Base-by-base conservation (phyloP, 2,329 filamentous ascomycete species). In the Scytalidium lignicola region DNA sequence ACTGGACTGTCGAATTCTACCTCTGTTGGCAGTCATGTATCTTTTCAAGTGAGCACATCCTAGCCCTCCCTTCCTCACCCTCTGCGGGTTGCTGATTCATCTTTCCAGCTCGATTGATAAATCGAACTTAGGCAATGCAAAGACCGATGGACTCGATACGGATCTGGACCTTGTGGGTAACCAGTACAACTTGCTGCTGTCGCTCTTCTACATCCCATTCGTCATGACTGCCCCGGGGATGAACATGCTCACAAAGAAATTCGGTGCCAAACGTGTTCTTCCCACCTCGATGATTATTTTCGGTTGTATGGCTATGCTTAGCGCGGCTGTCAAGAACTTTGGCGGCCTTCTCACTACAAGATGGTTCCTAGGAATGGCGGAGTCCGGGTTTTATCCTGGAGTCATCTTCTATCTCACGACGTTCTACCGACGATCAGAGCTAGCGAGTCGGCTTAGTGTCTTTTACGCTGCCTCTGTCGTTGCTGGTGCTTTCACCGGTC, bases 201-300 rank as follows among this genome's bases (percentile, higher is more conserved):
- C 71, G 41, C 76, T 84, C 51, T 85, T 85, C 67, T 84, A 79
- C 61, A 67, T 84, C 8, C 81, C 80, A 0, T 83, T 82, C 56
- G 80, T 84, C 37, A 62, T 85, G 20, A 80, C 79, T 39, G 80
- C 78, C 1, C 26, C 40, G 10, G 47, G 41, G 3, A 45, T 51
- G 43, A 53, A 47, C 22, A 37, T 51, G 44, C 42, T 49, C 26
- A 46, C 46, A 15, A 51, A 51, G 28, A 43, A 40, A 1, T 80
- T 79, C 0, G 76, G 79, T 8, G 68, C 82, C 5, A 50, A 49
- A 9, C 43, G 41, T 23, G 32, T 49, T 10, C 47, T 53, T 8
- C 48, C 54, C 1, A 65, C 75, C 23, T 74, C 67, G 29, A 75
- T 72, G 47, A 59, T 76, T 13, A 37, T 62, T 26, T 79, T 75